phyloP scores from a whole-genome alignment of 2,329 filamentous ascomycete genomes.

The Domatiomyces catenatus region DNA sequence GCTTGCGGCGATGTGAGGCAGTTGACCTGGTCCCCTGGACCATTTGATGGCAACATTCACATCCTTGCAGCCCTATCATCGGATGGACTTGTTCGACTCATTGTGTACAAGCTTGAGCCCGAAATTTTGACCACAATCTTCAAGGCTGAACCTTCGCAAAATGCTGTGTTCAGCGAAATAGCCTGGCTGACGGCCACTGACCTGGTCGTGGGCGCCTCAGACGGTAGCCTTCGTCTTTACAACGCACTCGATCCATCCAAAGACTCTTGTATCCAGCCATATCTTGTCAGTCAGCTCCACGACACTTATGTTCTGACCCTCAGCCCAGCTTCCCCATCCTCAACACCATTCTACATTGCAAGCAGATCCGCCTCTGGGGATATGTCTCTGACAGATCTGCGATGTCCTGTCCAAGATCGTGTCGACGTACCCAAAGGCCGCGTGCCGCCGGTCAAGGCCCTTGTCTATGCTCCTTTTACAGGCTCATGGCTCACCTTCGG shows the following conservation, averaged over 20 bases:
- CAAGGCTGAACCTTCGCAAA: constrained; percentile 24
- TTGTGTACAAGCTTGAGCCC: constrained; percentile 25
- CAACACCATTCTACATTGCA: constrained; percentile 36
- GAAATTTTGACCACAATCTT: constrained; percentile 1
- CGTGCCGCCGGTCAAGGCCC: constrained; percentile 31
- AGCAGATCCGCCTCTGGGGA: constrained; percentile 41
- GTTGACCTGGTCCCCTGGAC: constrained; percentile 42
- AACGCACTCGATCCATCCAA: constrained; percentile 19
- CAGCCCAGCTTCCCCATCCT: constrained; percentile 37
- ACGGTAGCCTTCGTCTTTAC: constrained; percentile 42
- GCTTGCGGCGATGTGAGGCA: constrained; percentile 41
- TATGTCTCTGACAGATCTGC: constrained; percentile 39
- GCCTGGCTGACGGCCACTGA: constrained; percentile 42
- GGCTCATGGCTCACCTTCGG: constrained; percentile 32
- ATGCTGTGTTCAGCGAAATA: constrained; percentile 40
- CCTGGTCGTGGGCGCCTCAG: constrained; percentile 40
- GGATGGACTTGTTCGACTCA: constrained; percentile 41
- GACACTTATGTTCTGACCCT: constrained; percentile 33
- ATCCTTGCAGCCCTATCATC: constrained; percentile 42
- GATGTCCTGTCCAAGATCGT: constrained; percentile 20
- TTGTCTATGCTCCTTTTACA: constrained; percentile 41
- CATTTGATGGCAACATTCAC: constrained; percentile 4
- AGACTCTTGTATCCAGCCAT: constrained; percentile 7
- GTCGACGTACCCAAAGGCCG: constrained; percentile 20
- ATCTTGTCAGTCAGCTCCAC: constrained; percentile 17